Base-by-base conservation (phyloP, 2,329 filamentous ascomycete genomes). In the Stachybotrys echinatus region DNA sequence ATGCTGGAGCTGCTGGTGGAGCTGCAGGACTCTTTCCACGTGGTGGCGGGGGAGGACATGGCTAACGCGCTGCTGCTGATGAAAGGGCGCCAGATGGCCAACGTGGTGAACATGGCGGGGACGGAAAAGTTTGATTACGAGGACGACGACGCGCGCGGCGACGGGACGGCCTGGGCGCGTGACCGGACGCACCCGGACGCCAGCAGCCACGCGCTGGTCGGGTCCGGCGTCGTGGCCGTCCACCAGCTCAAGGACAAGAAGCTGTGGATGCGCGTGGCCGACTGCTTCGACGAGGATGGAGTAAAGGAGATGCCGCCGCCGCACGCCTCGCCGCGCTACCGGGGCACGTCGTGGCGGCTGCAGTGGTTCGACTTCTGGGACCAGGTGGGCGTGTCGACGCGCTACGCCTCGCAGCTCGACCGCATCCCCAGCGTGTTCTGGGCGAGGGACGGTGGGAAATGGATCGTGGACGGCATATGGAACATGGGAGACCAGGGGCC, bases 101-200 rank as follows among this genome's bases (percentile, higher is more conserved):
- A 58, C 23, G 56, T 66, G 42, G 51, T 65, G 47, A 66, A 64
- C 52, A 54, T 66, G 12, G 51, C 48, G 18, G 61, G 59, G 21
- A 52, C 53, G 2, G 63, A 66, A 48, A 65, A 64, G 46, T 65
- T 65, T 42, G 62, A 64, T 52, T 66, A 59, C 50, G 55, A 62
- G 42, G 57, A 63, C 31, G 42, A 42, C 1, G 64, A 66, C 48
- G 51, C 61, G 0, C 55, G 60, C 3, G 55, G 55, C 12, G 59
- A 65, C 19, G 61, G 57, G 6, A 61, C 56, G 6, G 58, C 63
- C 0, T 66, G 63, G 59, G 63, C 63, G 12, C 56, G 62, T 2
- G 21, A 45, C 6, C 40, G 37, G 1, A 59, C 62, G 17, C 62
- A 65, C 39, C 54, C 55, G 14, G 47, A 57, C 6, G 54, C 61